These are phyloP conservation scores for Picea glauca DNA, from an alignment of 75 land plant species.

Conservation along the genomic window DNA sequence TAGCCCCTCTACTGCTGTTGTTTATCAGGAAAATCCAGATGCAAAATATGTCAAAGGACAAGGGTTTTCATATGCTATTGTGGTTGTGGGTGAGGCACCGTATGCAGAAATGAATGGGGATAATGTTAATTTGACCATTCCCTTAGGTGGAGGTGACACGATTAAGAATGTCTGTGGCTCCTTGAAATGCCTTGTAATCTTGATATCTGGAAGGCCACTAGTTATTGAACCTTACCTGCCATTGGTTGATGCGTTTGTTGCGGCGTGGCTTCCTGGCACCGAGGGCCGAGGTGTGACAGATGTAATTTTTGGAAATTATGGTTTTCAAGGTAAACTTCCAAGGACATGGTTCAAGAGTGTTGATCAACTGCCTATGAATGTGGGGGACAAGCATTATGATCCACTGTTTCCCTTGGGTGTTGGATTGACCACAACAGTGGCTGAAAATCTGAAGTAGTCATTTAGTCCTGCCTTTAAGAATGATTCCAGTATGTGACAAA, in stretches of 20 bases:
- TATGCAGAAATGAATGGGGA: slow-evolving; percentile 66
- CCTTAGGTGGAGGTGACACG: slow-evolving; percentile 32
- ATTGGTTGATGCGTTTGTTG: slow-evolving; percentile 63
- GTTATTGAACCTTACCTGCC: slow-evolving; percentile 55
- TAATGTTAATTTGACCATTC: slow-evolving; percentile 68
- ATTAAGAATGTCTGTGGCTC: slow-evolving; percentile 50
- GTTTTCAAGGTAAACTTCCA: slow-evolving; percentile 59
- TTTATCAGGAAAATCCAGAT: slow-evolving; percentile 51
- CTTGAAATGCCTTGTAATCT: slow-evolving; percentile 64
- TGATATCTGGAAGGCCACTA: slow-evolving; percentile 76
- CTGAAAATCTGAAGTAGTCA: no score
- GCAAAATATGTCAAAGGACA: slow-evolving; percentile 19
- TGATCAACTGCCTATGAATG: slow-evolving; percentile 84
- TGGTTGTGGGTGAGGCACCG: slow-evolving; percentile 69
- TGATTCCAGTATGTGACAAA: no score
- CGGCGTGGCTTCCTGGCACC: slow-evolving; percentile 87
- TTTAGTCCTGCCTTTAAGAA: no score
- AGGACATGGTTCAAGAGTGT: slow-evolving; percentile 77
- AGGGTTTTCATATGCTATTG: slow-evolving; percentile 53
- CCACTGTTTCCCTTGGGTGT: slow-evolving; percentile 78
- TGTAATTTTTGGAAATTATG: slow-evolving; percentile 70
- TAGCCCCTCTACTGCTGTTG: slow-evolving; percentile 34
- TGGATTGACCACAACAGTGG: slow-evolving; percentile 20
- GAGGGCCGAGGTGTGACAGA: slow-evolving; percentile 77
- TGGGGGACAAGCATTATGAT: slow-evolving; percentile 67